Conservation (phyloP, 768 basidiomycete species). For the Kwoniella heveanensis region DNA sequence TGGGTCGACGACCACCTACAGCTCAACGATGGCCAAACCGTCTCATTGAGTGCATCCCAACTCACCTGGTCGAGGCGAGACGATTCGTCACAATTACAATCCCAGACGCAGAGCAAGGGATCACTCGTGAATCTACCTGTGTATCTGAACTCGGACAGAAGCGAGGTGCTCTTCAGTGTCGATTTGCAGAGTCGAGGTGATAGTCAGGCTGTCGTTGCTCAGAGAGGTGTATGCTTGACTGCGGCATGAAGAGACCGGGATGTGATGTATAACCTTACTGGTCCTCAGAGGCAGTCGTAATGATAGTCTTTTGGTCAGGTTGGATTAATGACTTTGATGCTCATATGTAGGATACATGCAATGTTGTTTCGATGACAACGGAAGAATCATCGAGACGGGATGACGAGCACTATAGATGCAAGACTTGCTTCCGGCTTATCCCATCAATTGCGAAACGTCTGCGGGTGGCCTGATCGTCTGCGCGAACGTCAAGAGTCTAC, state of each 20-base stretch:
- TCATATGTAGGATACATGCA: too few relatives aligned
- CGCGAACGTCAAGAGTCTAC: conserved; percentile 89
- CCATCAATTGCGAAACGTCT: conserved; percentile 77
- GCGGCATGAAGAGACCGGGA: conserved; percentile 63
- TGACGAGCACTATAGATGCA: not conserved
- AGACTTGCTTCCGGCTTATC: too few relatives aligned
- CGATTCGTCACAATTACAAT: conserved; percentile 56
- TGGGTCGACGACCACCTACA: conserved; percentile 70
- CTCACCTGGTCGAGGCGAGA: conserved; percentile 77
- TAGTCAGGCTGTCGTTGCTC: conserved; percentile 72
- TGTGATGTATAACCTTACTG: too few relatives aligned
- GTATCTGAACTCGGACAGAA: conserved; percentile 80
- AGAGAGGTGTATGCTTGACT: conserved; percentile 86
- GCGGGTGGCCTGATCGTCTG: conserved; percentile 95
- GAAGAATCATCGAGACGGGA: too few relatives aligned
- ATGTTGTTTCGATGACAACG: too few relatives aligned
- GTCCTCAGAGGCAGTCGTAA: too few relatives aligned
- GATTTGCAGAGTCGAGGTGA: conserved; percentile 72
- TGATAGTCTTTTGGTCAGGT: too few relatives aligned
- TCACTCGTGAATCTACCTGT: conserved; percentile 77
- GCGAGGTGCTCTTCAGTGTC: conserved; percentile 87
- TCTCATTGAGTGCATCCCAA: conserved; percentile 76
- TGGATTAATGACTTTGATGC: too few relatives aligned
- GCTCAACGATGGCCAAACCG: conserved; percentile 83
- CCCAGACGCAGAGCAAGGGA: conserved; percentile 28